Percentiles rank a stretch among this genome's conserved stretches.
Evolutionary conservation across 495 filamentous ascomycete species (phyloP).

Genomic region (Friedmanniomyces simplex): DNA sequence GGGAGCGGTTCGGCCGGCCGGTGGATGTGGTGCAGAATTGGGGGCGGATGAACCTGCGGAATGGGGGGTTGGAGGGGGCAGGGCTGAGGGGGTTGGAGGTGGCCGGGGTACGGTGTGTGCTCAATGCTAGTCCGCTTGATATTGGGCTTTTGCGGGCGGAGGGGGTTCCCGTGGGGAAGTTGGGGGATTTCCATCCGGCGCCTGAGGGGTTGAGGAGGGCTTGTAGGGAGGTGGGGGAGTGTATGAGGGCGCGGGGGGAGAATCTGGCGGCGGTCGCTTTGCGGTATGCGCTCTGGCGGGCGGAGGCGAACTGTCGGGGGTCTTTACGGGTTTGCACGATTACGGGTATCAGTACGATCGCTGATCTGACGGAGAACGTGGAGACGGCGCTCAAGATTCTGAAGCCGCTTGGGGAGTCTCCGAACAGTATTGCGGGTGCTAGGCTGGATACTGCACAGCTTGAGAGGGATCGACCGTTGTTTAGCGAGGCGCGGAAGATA

Average conservation of each 20-base stretch:
- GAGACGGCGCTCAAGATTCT: background rate
- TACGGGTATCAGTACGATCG: background rate
- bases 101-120: background rate
- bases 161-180: background rate
- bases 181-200: conserved; percentile 2
- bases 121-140: conserved; percentile 1
- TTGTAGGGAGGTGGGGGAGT: background rate
- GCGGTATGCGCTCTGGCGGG: background rate
- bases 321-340: background rate
- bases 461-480: background rate
- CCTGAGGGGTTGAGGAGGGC: background rate
- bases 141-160: background rate
- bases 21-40: conserved; percentile 1
- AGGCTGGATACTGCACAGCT: background rate
- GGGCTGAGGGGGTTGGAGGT: background rate
- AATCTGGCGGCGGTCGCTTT: background rate
- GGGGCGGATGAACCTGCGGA: conserved; percentile 1
- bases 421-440: background rate
- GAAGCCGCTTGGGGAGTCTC: background rate
- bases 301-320: background rate
- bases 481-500: background rate
- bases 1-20: background rate
- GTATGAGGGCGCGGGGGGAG: background rate
- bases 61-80: background rate
- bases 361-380: background rate